Evolutionary conservation across 2,329 filamentous ascomycete genomes (phyloP), one percentile per base, ranked within the genome.

Genomic region (Pezicula carpinea): DNA sequence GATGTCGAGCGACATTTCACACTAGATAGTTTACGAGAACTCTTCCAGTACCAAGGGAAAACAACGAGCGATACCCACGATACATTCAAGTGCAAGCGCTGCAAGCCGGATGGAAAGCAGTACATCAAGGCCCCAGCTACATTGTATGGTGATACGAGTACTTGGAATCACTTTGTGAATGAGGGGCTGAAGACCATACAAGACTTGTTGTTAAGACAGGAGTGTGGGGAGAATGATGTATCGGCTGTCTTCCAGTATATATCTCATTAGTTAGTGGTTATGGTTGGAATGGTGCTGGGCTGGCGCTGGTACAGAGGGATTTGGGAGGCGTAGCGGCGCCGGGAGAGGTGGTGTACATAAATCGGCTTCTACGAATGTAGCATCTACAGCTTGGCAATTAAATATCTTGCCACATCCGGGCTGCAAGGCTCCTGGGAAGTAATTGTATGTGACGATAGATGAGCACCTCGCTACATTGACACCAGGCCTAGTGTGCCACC

Each of bases 201-300:
- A 66, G 93, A 99, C 71, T 68, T 96, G 63, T 64, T 99, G 61
- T 71, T 99, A 41, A 79, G 92, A 54, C 93, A 97, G 67, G 93
- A 99, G 69, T 80, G 78, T 48, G 78, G 75, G 4, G 83, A 92
- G 66, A 71, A 75, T 19, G 87, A 89, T 61, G 90, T 99, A 7
- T 96, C 89, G 54, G 89, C 92, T 10, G 90, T 97, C 29, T 99
- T 99, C 65, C 93, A 99, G 75, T 99, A 97, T 68, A 97, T 99
- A 61, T 96, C 91, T 56, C 93, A 97, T 70, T 87, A 57, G 51
- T 53, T 42, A 15, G 44, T 49, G 26, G 10, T 29, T 11, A 29
- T 29, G 26, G 8, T 29, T 29, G 10, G 6, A 13, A 29, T 11
- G 26, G 10, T 29, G 26, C 26, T 29, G 26, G 26, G 26, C 26